A percentile compares a stretch with the other conserved stretches of the same genome.
Evolutionary conservation across 179 eudicot genomes (phyloP).

Genomic region (Monotropa hypopitys): DNA sequence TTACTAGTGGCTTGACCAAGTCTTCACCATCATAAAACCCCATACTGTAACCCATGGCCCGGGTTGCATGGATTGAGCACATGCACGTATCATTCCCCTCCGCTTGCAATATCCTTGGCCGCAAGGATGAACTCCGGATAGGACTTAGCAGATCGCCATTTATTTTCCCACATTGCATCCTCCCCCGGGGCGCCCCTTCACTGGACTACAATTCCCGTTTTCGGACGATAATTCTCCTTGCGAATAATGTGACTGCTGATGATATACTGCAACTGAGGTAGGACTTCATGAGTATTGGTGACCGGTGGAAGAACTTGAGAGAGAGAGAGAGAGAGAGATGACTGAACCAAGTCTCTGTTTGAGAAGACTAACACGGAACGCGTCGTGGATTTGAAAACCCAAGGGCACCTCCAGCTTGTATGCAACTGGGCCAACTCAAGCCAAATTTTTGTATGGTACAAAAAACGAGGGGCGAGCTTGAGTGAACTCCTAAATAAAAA

Average conservation of each 20-base stretch:
- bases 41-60: no score
- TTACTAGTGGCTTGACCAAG: no score
- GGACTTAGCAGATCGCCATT: background rate
- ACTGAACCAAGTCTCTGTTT: background rate
- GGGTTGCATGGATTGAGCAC: no score
- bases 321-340: background rate
- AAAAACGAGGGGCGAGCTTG: slow-evolving; percentile 1
- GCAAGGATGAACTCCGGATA: background rate
- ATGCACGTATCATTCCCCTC: no score
- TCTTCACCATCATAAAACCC: no score
- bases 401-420: background rate
- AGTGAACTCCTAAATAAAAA: background rate
- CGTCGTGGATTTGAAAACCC: background rate
- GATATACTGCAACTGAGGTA: no score
- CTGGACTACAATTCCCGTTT: background rate
- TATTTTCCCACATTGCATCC: background rate
- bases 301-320: no score
- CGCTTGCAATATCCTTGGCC: background rate
- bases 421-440: background rate
- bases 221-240: background rate
- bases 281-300: no score
- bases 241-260: no score
- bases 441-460: slow-evolving; percentile 4
- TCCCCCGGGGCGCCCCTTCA: background rate
- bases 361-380: slow-evolving; percentile 5